Evolutionary conservation across 2,329 filamentous ascomycete genomes (phyloP), one percentile per base, ranked within the genome.

Genomic region (Aspergillus texensis): DNA sequence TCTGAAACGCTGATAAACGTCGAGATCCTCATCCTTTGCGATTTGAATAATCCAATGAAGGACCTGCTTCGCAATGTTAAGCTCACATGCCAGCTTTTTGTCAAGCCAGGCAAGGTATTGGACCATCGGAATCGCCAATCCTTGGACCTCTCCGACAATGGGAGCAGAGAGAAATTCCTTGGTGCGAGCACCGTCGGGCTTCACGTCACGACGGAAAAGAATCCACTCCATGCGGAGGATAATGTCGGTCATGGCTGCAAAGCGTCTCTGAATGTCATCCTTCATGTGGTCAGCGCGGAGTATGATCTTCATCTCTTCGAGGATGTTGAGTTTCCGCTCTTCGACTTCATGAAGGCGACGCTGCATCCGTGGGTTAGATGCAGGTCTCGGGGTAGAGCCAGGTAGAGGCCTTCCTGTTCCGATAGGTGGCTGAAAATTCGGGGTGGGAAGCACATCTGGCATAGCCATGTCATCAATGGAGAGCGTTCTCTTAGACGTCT

Each of bases 171-270:
- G 28, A 6, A 52, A 52, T 32, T 52, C 28, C 9, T 21, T 32
- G 28, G 28, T 32, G 19, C 28, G 57, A n/a, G 41, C 58, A n/a
- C 58, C 64, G 16, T 16, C 21, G 10, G 32, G 60, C 24, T 34
- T 60, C 11, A 16, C 1, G 5, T 21, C 50, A 10, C 62, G 62
- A 28, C 62, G 66, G 34, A 72, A 76, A 6, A 75, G 59, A 5
- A 72, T 57, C 9, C 57, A 41, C 24, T 74, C 71, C 21, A 74
- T 63, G 6, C 64, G 59, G 11, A 75, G 61, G 6, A 71, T 50
- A 45, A 64, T 63, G 58, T 74, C 69, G 48, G 64, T 61, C 50
- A 75, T 65, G 0, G 57, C 63, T 1, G 66, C 64, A 57, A 74
- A 74, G 14, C 67, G 68, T 6, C 41, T 24, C 28, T 65, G 66